Percentiles rank a stretch among this genome's conserved stretches.
Evolutionary conservation across 2,329 filamentous ascomycete genomes (phyloP).

Genomic region (Nakataea oryzae): DNA sequence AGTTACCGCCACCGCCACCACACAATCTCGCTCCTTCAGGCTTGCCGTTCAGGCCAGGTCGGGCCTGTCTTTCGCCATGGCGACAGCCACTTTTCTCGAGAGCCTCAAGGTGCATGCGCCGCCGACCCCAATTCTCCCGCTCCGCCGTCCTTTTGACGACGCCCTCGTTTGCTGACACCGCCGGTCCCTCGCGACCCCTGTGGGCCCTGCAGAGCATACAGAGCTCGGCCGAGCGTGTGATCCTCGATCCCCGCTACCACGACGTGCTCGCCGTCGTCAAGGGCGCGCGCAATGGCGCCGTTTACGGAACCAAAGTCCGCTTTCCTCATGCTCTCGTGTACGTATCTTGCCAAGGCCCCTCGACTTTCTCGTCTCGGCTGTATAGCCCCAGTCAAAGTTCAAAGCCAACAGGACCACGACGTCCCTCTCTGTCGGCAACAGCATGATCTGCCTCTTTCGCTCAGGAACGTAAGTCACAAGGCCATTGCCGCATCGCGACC

Average conservation of each 20-base stretch:
- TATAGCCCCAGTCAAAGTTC: too few species aligned
- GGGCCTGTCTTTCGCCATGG: not conserved
- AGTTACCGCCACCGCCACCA: not conserved
- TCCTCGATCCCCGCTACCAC: conserved; percentile 77
- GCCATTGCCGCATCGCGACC: too few species aligned
- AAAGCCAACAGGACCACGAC: not conserved
- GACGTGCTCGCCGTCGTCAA: conserved; percentile 80
- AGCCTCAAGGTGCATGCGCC: not conserved
- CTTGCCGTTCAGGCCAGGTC: not conserved
- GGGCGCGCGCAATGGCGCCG: conserved; percentile 88
- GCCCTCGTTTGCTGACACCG: not conserved
- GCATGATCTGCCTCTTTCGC: conserved; percentile 56
- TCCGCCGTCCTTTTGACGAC: not conserved
- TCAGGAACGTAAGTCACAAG: too few species aligned
- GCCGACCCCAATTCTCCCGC: not conserved
- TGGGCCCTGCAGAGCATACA: not conserved
- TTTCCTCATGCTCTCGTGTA: conserved; percentile 93
- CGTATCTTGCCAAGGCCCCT: too few species aligned
- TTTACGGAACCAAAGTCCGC: conserved; percentile 95
- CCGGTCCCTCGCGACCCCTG: too few species aligned
- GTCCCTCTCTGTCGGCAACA: conserved; percentile 26
- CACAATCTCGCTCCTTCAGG: not conserved
- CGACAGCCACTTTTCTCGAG: not conserved
- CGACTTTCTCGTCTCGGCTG: too few species aligned
- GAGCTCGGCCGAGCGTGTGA: conserved; percentile 58